A percentile compares a stretch with the other conserved stretches of the same genome.
Evolutionary conservation across 2,329 filamentous ascomycete genomes (phyloP).

Genomic region (Blumeria graminis): DNA sequence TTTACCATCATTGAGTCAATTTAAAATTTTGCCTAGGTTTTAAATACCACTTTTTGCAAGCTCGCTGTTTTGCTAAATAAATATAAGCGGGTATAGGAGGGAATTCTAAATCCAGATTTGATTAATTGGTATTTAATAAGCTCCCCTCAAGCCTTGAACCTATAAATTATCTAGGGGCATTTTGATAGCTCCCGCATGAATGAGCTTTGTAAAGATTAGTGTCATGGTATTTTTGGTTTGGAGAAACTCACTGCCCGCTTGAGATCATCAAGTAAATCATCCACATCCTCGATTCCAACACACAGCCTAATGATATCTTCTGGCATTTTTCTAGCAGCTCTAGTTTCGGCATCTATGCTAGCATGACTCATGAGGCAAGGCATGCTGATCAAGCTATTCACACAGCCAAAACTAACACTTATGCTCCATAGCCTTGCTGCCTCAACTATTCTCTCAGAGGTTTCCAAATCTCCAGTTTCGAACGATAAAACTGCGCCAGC

Average conservation of each 20-base stretch:
- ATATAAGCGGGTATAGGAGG: no score
- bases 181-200: slow-evolving; percentile 80
- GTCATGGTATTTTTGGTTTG: slow-evolving; percentile 4
- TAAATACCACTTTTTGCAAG: no score
- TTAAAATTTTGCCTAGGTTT: no score
- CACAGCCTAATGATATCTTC: slow-evolving; percentile 92
- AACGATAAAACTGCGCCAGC: slow-evolving; percentile 88
- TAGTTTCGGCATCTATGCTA: slow-evolving; percentile 86
- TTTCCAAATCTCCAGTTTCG: slow-evolving; percentile 64
- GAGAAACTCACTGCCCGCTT: slow-evolving; percentile 53
- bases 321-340: slow-evolving; percentile 71
- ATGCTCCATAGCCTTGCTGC: slow-evolving; percentile 81
- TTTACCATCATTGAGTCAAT: no score
- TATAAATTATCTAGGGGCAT: slow-evolving; percentile 59
- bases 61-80: no score
- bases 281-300: slow-evolving; percentile 82
- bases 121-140: no score
- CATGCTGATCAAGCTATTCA: slow-evolving; percentile 98
- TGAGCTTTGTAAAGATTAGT: slow-evolving; percentile 30
- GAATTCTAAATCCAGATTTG: no score
- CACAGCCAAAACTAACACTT: slow-evolving; percentile 90
- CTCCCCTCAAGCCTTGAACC: not conserved
- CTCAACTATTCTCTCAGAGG: slow-evolving; percentile 87
- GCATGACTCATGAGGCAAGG: slow-evolving; percentile 99
- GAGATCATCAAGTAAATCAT: slow-evolving; percentile 83